Evolutionary conservation across 2,329 filamentous ascomycete species (phyloP).

Genomic region (Cladorrhinum sp.): DNA sequence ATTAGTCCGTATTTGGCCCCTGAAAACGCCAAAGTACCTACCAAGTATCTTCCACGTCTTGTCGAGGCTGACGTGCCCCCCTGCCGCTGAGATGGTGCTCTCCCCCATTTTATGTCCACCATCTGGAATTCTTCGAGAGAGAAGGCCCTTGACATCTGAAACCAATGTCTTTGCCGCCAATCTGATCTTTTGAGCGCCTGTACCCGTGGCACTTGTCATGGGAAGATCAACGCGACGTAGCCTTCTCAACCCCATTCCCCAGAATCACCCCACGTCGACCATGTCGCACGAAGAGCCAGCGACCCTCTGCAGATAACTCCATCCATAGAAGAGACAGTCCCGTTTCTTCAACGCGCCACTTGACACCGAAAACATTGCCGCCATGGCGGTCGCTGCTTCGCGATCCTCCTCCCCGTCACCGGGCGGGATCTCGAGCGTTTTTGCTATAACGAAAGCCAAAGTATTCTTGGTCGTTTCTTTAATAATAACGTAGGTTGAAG

Average conservation of each 20-base stretch:
- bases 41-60: neutral
- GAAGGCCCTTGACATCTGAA: neutral
- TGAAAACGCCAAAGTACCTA: neutral
- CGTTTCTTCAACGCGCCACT: neutral
- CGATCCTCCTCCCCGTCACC: conserved; percentile 13
- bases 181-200: neutral
- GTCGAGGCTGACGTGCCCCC: neutral
- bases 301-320: neutral
- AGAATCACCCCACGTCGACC: neutral
- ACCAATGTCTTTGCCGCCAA: neutral
- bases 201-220: neutral
- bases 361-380: conserved; percentile 3
- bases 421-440: conserved; percentile 16
- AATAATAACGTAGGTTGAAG: conserved; percentile 36
- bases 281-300: neutral
- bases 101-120: neutral
- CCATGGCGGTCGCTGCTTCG: conserved; percentile 23
- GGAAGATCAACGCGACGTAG: neutral
- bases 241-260: neutral
- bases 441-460: conserved; percentile 36
- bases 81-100: neutral
- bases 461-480: conserved; percentile 37
- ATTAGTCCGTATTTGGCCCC: neutral
- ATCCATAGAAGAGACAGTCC: neutral
- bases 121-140: conserved; percentile 2